Conservation (phyloP, 345 rosid genomes). For the Syzygium aqueum region DNA sequence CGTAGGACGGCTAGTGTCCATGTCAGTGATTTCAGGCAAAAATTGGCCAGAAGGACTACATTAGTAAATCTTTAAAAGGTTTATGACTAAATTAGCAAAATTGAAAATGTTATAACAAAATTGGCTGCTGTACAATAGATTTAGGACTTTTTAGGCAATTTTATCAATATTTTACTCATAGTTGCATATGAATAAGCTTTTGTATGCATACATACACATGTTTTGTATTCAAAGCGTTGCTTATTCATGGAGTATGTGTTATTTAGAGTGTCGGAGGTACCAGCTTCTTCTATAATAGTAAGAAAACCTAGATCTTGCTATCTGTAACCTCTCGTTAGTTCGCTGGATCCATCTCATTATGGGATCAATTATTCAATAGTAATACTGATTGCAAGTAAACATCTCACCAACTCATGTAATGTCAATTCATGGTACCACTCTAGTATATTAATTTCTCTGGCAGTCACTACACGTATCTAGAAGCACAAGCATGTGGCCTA, state of each 20-base stretch:
- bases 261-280: background rate
- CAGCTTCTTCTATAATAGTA: background rate
- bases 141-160: background rate
- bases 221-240: background rate
- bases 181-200: background rate
- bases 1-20: rapidly evolving
- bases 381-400: background rate
- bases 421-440: background rate
- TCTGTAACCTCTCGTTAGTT: background rate
- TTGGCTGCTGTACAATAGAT: background rate
- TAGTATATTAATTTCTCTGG: background rate
- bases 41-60: background rate
- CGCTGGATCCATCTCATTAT: background rate
- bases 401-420: background rate
- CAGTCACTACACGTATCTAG: background rate
- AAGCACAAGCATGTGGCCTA: background rate
- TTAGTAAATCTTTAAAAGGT: background rate
- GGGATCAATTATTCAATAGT: background rate
- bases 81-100: background rate
- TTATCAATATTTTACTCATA: background rate
- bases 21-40: background rate
- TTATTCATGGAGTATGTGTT: background rate
- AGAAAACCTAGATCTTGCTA: background rate
- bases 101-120: background rate
- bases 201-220: background rate